Evolutionary conservation across 352 stramenopile genomes (phyloP).

Genomic region (Pythium scleroteichum): DNA sequence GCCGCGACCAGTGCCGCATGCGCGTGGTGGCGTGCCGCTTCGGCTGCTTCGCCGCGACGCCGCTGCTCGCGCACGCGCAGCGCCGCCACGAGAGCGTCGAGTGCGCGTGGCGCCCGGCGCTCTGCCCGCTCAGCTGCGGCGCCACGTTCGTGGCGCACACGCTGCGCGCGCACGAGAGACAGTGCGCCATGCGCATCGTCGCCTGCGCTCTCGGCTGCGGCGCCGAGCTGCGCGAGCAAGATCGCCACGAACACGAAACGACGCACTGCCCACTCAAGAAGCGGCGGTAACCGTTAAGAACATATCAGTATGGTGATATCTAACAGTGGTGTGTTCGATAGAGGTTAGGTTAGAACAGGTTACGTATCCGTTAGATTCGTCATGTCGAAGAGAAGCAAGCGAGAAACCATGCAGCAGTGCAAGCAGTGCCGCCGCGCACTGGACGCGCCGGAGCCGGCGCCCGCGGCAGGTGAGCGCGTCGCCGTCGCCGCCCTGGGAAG

Average conservation of each 20-base stretch:
- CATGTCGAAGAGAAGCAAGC: not conserved
- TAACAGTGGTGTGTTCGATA: no score
- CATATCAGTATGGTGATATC: not conserved
- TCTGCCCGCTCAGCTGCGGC: slow-evolving; percentile 68
- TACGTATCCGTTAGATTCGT: no score
- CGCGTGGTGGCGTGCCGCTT: slow-evolving; percentile 53
- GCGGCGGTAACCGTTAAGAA: slow-evolving; percentile 7
- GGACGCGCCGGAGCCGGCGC: slow-evolving; percentile 22
- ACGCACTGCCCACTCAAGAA: slow-evolving; percentile 35
- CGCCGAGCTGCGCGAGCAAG: slow-evolving; percentile 57
- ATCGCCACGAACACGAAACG: slow-evolving; percentile 56
- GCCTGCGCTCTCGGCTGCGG: slow-evolving; percentile 55
- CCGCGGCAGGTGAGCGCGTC: slow-evolving; percentile 1
- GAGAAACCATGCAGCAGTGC: slow-evolving; percentile 27
- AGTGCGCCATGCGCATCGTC: slow-evolving; percentile 66
- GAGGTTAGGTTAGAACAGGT: no score
- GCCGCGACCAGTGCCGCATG: slow-evolving; percentile 55
- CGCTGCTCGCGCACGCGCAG: slow-evolving; percentile 58
- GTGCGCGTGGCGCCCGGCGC: slow-evolving; percentile 58
- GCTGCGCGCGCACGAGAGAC: slow-evolving; percentile 51
- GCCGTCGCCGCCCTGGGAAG: not conserved
- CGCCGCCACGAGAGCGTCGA: slow-evolving; percentile 59
- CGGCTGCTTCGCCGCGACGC: slow-evolving; percentile 44
- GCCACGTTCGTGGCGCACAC: slow-evolving; percentile 49
- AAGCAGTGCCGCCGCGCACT: slow-evolving; percentile 37